A percentile compares a stretch with the other conserved stretches of the same genome.
Conservation (phyloP, 495 filamentous ascomycete species). For the Penicillium lagena region DNA sequence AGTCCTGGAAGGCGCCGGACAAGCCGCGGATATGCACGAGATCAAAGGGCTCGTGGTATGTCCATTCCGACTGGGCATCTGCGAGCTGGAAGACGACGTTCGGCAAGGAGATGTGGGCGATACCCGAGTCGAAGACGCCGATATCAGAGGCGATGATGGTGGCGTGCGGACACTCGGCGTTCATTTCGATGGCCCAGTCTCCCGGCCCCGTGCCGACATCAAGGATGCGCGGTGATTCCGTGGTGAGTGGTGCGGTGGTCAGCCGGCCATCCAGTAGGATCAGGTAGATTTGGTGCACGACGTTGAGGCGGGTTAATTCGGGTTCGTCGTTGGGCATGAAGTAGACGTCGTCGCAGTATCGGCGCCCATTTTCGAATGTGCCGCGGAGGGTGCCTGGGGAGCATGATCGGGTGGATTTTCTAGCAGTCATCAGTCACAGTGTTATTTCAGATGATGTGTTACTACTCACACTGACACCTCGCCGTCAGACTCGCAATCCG, state of each 20-base stretch:
- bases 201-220: constrained; percentile 66
- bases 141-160: constrained; percentile 67
- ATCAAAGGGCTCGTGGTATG: constrained; percentile 53
- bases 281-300: constrained; percentile 61
- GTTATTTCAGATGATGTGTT: neutral
- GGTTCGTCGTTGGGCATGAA: constrained; percentile 72
- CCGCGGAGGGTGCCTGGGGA: constrained; percentile 50
- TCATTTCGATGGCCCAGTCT: constrained; percentile 72
- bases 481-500: constrained; percentile 15
- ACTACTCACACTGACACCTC: constrained; percentile 22
- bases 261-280: constrained; percentile 53
- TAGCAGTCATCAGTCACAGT: constrained; percentile 4
- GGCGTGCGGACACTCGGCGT: constrained; percentile 52
- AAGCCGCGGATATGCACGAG: constrained; percentile 60
- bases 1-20: constrained; percentile 57
- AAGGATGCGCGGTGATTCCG: constrained; percentile 49
- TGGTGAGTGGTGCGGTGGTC: constrained; percentile 50
- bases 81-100: constrained; percentile 69
- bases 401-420: constrained; percentile 54
- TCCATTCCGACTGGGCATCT: constrained; percentile 54
- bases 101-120: constrained; percentile 48
- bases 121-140: constrained; percentile 32
- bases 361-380: constrained; percentile 56
- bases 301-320: constrained; percentile 64
- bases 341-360: constrained; percentile 61